Percentiles rank a stretch among this genome's conserved stretches.
Conservation (phyloP, 352 stramenopile species). For the Thraustotheca clavata region DNA sequence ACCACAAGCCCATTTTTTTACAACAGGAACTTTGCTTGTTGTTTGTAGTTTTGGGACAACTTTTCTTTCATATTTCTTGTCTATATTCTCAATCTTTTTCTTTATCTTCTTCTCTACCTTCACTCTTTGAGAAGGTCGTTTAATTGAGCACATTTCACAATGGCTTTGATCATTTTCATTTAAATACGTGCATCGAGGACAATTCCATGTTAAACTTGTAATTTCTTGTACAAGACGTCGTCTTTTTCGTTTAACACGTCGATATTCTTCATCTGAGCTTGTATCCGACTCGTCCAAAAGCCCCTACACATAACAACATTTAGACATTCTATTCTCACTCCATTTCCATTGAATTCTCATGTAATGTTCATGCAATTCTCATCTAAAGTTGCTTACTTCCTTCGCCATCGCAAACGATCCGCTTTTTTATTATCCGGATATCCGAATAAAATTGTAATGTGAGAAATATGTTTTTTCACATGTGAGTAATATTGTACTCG, state of each 20-base stretch:
- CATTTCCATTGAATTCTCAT: too few species aligned
- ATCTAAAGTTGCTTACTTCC: too few species aligned
- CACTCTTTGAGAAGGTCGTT: conserved; percentile 2
- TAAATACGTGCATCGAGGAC: conserved; percentile 37
- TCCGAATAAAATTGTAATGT: too few species aligned
- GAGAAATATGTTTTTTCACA: too few species aligned
- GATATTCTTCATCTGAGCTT: conserved; percentile 18
- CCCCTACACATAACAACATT: background rate
- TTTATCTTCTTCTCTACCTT: background rate
- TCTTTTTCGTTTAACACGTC: conserved; percentile 7
- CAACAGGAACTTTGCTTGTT: too few species aligned
- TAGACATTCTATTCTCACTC: too few species aligned
- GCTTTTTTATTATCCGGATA: too few species aligned
- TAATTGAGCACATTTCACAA: conserved; percentile 40
- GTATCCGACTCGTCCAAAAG: conserved; percentile 11
- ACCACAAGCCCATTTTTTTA: conserved; percentile 27
- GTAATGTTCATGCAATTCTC: too few species aligned
- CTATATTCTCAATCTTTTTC: conserved; percentile 31
- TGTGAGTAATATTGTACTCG: too few species aligned
- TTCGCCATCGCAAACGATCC: too few species aligned
- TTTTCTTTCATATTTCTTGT: conserved; percentile 31
- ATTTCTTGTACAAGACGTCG: background rate
- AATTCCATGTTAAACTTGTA: conserved; percentile 27
- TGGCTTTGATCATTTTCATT: conserved; percentile 26
- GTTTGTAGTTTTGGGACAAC: background rate